Evolutionary conservation across 2,329 filamentous ascomycete species (phyloP).

Genomic region (Hypoxylon sp.): DNA sequence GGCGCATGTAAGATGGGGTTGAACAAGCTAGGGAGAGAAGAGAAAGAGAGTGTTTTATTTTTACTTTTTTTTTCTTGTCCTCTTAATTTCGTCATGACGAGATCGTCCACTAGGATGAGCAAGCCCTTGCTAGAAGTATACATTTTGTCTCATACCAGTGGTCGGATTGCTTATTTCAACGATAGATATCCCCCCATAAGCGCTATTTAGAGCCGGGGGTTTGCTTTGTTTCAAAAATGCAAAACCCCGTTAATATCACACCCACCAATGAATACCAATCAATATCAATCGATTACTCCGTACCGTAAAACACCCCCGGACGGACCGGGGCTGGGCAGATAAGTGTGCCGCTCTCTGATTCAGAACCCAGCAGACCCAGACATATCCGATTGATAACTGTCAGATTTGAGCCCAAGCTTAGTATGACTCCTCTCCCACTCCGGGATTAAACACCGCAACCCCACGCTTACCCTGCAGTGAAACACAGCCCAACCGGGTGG

Average conservation of each 20-base stretch:
- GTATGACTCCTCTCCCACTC: conserved; percentile 18
- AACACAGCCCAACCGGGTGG: conserved; percentile 34
- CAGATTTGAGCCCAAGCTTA: conserved; percentile 29
- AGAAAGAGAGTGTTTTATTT: conserved; percentile 16
- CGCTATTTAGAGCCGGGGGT: conserved; percentile 26
- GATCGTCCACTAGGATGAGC: conserved; percentile 10
- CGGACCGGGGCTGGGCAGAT: conserved; percentile 33
- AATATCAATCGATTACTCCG: conserved; percentile 26
- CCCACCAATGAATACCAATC: conserved; percentile 27
- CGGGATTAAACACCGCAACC: conserved; percentile 42
- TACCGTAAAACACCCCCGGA: conserved; percentile 25
- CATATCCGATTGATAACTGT: conserved; percentile 30
- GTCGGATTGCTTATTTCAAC: conserved; percentile 35
- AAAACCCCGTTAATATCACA: conserved; percentile 35
- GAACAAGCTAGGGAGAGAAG: conserved; percentile 9
- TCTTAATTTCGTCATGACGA: conserved; percentile 9
- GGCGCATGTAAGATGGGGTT: conserved; percentile 75
- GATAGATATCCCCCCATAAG: conserved; percentile 42
- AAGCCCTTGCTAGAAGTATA: conserved; percentile 17
- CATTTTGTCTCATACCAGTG: conserved; percentile 27
- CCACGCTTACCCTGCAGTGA: conserved; percentile 41
- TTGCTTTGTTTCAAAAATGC: conserved; percentile 38
- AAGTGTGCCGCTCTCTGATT: conserved; percentile 23
- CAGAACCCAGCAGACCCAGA: conserved; percentile 8
- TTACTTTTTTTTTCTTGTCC: conserved; percentile 13